Evolutionary conservation across 2,329 filamentous ascomycete species (phyloP).

Genomic region (Tolypocladium nubicola): DNA sequence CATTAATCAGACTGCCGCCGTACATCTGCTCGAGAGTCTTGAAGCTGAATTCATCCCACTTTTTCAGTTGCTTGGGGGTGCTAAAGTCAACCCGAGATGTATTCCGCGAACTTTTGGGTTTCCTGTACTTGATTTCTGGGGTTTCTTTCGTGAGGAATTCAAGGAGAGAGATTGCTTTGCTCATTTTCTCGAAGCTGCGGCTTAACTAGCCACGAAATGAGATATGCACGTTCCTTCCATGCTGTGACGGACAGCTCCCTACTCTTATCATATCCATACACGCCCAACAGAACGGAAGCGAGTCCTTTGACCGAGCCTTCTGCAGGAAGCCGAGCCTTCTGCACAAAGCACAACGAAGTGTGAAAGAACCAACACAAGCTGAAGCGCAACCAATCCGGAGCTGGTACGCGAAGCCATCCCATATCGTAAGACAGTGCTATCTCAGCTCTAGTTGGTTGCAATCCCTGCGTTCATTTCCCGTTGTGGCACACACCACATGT

Average conservation of each 20-base stretch:
- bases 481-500: background rate
- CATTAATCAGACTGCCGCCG: background rate
- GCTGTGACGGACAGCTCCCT: background rate
- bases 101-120: background rate
- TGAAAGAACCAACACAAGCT: background rate
- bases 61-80: background rate
- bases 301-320: background rate
- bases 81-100: background rate
- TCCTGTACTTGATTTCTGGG: background rate
- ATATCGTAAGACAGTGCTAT: background rate
- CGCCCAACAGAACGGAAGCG: no score
- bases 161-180: background rate
- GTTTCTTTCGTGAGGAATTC: background rate
- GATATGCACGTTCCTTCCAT: background rate
- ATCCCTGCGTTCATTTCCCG: background rate
- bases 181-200: background rate
- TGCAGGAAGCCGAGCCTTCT: background rate
- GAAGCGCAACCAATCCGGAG: background rate
- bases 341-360: background rate
- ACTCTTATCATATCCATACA: background rate
- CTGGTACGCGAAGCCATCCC: background rate
- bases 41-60: background rate
- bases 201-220: fast-evolving
- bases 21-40: background rate
- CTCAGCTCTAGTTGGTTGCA: background rate